Base-by-base conservation (phyloP, 345 rosid species). In the Lagerstroemia speciosa region DNA sequence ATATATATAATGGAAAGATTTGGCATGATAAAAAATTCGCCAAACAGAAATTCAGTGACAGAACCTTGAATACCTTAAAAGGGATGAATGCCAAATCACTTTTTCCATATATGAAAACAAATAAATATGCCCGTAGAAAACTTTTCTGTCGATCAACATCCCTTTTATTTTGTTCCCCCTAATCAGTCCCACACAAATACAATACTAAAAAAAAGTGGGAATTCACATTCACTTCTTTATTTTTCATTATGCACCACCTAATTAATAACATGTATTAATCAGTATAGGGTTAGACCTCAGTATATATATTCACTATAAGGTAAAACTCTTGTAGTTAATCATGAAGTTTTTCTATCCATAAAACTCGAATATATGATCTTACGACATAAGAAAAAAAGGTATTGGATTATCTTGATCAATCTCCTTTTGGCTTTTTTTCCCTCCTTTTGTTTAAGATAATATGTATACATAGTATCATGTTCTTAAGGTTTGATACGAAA, bases 401-500 rank as follows among this genome's bases (percentile, higher is more conserved):
- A 36, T 36, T 36, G 38, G 8, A 9, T 9, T 9, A 36, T 36
- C 8, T 36, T 36, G n/a, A n/a, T n/a, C n/a, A n/a, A n/a, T n/a
- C n/a, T n/a, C n/a, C n/a, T n/a, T n/a, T n/a, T n/a, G n/a, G n/a
- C n/a, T n/a, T n/a, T n/a, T n/a, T n/a, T n/a, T n/a, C n/a, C n/a
- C n/a, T n/a, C n/a, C n/a, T n/a, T n/a, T n/a, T n/a, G n/a, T n/a
- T n/a, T 14, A 5, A 41, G 9, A 41, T 41, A 4, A 38, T 38
- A 38, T 38, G 10, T 10, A 38, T 5, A 38, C 41, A 41, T 48
- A 64, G 43, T 43, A 71, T 64, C 68, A 53, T 62, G 73, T 43
- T 70, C 72, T 69, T 38, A 30, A 67, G 61, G 45, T 62, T n/a
- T 11, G 67, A 71, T 71, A 64, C 50, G 62, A 29, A 15, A 40